Conservation (phyloP, 805 yeast species). For the Candida ovalis region DNA sequence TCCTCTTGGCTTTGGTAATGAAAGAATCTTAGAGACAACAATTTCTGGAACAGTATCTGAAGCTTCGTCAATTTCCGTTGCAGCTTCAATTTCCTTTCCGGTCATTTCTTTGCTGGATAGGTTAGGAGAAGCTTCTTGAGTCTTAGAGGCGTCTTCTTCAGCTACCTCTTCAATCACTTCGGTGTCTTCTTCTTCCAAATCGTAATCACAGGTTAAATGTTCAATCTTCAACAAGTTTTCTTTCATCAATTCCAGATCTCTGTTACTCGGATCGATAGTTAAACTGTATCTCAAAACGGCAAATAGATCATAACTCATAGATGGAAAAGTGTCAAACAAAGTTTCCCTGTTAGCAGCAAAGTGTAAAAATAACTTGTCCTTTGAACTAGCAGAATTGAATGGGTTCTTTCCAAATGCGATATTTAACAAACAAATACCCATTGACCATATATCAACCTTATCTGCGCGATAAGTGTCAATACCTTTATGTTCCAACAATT, state of each 20-base stretch:
- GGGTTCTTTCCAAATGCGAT: slow-evolving; percentile 88
- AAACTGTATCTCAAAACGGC: slow-evolving; percentile 74
- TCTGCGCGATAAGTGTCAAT: slow-evolving; percentile 69
- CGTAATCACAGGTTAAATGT: slow-evolving; percentile 83
- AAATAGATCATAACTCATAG: slow-evolving; percentile 83
- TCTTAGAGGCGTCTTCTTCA: slow-evolving; percentile 6
- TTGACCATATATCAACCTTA: slow-evolving; percentile 84
- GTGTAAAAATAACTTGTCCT: slow-evolving; percentile 77
- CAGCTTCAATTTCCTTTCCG: slow-evolving; percentile 18
- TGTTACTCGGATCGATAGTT: slow-evolving; percentile 82
- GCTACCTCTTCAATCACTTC: slow-evolving; percentile 16
- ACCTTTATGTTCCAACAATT: slow-evolving; percentile 58
- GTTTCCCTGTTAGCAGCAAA: slow-evolving; percentile 87
- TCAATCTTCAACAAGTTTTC: slow-evolving; percentile 56
- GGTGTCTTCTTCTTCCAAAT: slow-evolving; percentile 35
- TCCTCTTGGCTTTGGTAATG: slow-evolving; percentile 10
- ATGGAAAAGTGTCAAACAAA: slow-evolving; percentile 84
- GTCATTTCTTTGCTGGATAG: slow-evolving; percentile 26
- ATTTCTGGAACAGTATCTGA: slow-evolving; percentile 11
- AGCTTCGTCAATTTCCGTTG: slow-evolving; percentile 2
- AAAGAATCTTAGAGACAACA: slow-evolving; percentile 3
- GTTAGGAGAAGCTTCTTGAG: slow-evolving; percentile 15
- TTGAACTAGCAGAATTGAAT: slow-evolving; percentile 70
- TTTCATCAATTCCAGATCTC: slow-evolving; percentile 61
- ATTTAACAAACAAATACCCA: slow-evolving; percentile 79